Evolutionary conservation across 2,329 filamentous ascomycete species (phyloP), one percentile per base, ranked within the genome.

Genomic region (Alternaria conjuncta): DNA sequence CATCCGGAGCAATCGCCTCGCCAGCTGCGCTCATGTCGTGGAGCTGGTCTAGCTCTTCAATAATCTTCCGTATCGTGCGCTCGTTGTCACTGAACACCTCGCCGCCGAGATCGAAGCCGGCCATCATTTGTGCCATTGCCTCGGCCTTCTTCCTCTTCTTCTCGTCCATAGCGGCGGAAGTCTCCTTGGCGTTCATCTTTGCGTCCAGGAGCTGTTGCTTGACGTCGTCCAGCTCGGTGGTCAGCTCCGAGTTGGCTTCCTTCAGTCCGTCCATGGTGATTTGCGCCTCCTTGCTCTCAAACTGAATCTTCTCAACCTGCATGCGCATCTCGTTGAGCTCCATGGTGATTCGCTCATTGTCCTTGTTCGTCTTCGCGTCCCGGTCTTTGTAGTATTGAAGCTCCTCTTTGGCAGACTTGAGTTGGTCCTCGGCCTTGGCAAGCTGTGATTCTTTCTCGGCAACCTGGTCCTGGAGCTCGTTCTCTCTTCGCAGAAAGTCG

Each of bases 111-210:
- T 99, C 95, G 74, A 99, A 98, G 4, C 95, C 94, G 63, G 96
- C 96, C 95, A 99, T 97, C 96, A 99, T 99, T 86, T 97, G 92
- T 46, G 96, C 96, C 96, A 99, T 99, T 82, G 96, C 96, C 83
- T 99, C 96, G 1, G 94, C 93, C 86, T 99, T 99, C 84, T 94
- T 94, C 86, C 94, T 95, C 82, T 98, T 96, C 86, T 99, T 99
- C 82, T 98, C 96, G 72, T 98, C 95, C 20, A 96, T 84, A 15
- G 93, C 91, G 9, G 94, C 94, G 47, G 89, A 94, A 2, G 92
- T 95, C 82, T 98, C 96, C 83, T 96, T 97, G 61, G 95, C 94
- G 71, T 90, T 96, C 92, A 98, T 97, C 84, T 95, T 95, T 50
- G 96, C 94, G 79, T 98, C 94, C 18, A 98, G 86, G 56, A 99